Evolutionary conservation across 495 filamentous ascomycete species (phyloP), one percentile per base, ranked within the genome.

Genomic region (Xanthoparmelia taractica): DNA sequence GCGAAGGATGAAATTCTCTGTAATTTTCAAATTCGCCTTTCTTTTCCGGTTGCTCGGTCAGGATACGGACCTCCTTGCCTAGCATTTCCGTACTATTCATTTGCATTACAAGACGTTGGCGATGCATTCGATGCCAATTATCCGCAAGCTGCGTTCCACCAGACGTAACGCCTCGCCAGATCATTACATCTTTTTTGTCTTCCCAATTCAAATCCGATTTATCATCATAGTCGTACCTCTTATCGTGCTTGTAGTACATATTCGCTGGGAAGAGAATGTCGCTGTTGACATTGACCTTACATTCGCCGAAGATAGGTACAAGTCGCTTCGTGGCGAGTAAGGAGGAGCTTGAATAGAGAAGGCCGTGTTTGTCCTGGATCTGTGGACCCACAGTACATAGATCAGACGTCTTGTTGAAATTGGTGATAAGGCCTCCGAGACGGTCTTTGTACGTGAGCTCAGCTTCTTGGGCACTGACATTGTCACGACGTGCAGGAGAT

Each of bases 251-350:
- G 76, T 85, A 87, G 72, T 91, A 90, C 84, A 88, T 88, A 58
- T 88, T 83, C 0, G 86, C 83, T 1, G 89, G 89, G 60, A 94
- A 83, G 29, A 92, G 79, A 65, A 93, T 77, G 63, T 93, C 89
- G 71, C 90, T 91, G 74, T 91, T 92, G 58, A 87, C 82, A 45
- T 82, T 80, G 55, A 91, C 77, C 71, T 94, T 93, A 69, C 82
- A 87, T 58, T 87, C 88, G 58, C 87, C 82, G 67, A 94, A 92
- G 23, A 91, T 71, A 0, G 89, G 90, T 36, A 90, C 76, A 37
- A 91, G 75, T 41, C 78, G 76, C 65, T 79, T 74, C 29, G 83
- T 83, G 5, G 81, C 77, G 8, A 77, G 69, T 63, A 86, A 76
- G 33, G 77, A 81, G 45, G 88, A 76, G 27, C 89, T 85, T 52